Conservation (phyloP, 441 rosid species). For the Brassica hybrid region DNA sequence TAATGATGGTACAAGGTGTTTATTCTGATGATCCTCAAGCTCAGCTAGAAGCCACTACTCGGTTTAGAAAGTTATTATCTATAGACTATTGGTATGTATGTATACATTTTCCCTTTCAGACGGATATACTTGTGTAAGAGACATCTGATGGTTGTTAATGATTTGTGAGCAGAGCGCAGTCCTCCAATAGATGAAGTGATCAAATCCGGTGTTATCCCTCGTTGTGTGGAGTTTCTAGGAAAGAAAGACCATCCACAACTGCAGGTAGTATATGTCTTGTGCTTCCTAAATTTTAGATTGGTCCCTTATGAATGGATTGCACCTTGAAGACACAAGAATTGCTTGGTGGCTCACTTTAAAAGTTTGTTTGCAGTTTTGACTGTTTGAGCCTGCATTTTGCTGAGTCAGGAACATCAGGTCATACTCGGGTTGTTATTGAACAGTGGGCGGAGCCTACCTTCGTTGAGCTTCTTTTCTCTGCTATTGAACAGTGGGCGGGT, state of each 20-base stretch:
- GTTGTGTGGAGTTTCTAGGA: constrained; percentile 71
- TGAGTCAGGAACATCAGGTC: constrained; percentile 68
- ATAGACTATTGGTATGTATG: constrained; percentile 42
- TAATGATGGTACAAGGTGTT: constrained; percentile 70
- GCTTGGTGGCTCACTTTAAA: constrained; percentile 20
- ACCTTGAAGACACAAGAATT: constrained; percentile 13
- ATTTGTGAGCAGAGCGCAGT: constrained; percentile 60
- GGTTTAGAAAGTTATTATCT: constrained; percentile 54
- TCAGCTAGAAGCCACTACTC: constrained; percentile 71
- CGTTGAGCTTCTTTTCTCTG: constrained; percentile 55
- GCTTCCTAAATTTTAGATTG: constrained; percentile 10
- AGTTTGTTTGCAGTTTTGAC: constrained; percentile 3
- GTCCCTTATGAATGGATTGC: not conserved
- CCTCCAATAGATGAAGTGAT: constrained; percentile 82
- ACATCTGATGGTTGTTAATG: constrained; percentile 19
- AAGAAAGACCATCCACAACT: constrained; percentile 68
- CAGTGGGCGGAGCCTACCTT: constrained; percentile 60
- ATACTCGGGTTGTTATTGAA: constrained; percentile 65
- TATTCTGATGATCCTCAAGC: constrained; percentile 58
- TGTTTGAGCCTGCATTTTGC: constrained; percentile 66
- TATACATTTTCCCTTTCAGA: constrained; percentile 18
- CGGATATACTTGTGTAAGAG: constrained; percentile 25
- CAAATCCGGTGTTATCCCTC: constrained; percentile 65
- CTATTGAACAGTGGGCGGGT: constrained; percentile 68
- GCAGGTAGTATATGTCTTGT: constrained; percentile 46